phyloP scores from a whole-genome alignment of 768 basidiomycete species.

The Lentinus brumalis region DNA sequence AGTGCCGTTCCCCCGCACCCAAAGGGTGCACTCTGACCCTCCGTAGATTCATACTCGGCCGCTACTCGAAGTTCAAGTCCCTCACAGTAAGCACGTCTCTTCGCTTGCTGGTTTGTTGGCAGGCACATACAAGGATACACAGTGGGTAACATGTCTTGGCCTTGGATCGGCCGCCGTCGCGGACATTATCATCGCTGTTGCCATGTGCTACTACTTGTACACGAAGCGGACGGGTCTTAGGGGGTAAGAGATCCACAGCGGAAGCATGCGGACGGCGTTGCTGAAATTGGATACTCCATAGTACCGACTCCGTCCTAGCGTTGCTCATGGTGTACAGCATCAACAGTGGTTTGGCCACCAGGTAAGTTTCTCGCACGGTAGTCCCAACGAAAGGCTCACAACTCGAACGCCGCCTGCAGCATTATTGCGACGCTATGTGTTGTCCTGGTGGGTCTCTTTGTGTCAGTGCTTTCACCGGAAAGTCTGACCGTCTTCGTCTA shows the following conservation, averaged over 20 bases:
- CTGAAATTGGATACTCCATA: conserved; percentile 1
- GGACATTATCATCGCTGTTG: conserved; percentile 49
- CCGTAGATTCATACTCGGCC: conserved; percentile 32
- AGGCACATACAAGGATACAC: neutral
- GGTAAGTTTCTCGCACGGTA: conserved; percentile 13
- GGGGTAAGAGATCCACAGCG: conserved; percentile 30
- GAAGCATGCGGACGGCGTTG: neutral
- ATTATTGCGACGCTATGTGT: conserved; percentile 20
- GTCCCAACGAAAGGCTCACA: no score
- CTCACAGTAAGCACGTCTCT: conserved; percentile 35
- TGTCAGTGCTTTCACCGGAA: neutral
- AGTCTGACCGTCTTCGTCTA: neutral
- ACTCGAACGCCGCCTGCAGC: conserved; percentile 2
- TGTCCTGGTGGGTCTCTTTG: conserved; percentile 11
- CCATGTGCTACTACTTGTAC: conserved; percentile 51
- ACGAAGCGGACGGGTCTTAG: conserved; percentile 50
- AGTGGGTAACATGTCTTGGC: conserved; percentile 55
- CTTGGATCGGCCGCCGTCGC: conserved; percentile 48
- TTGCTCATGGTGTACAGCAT: conserved; percentile 30
- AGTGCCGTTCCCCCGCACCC: conserved; percentile 7
- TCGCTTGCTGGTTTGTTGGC: conserved; percentile 3
- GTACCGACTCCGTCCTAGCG: conserved; percentile 29
- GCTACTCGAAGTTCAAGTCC: conserved; percentile 35
- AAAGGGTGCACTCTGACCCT: conserved; percentile 3
- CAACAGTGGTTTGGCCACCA: conserved; percentile 29